Conservation (phyloP, 2,329 filamentous ascomycete genomes). For the Aspergillus sp. region DNA sequence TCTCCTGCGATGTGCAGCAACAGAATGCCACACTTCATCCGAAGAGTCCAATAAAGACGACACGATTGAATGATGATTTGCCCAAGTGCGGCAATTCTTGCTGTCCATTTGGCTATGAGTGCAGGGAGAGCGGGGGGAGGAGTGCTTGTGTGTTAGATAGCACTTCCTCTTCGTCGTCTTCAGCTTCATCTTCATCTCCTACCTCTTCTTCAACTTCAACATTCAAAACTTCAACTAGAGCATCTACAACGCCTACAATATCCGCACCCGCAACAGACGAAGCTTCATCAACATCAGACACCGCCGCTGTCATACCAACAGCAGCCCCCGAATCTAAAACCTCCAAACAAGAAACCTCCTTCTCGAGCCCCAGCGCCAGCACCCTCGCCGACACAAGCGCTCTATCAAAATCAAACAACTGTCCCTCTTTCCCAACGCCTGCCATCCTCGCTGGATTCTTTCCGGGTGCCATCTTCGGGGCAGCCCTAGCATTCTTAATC, state of each 20-base stretch:
- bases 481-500: constrained; percentile 49
- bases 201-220: constrained; percentile 15
- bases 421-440: constrained; percentile 34
- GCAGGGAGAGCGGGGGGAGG: constrained; percentile 31
- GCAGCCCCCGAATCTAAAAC: not conserved
- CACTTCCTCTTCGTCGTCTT: constrained; percentile 15
- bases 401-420: constrained; percentile 11
- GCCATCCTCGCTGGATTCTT: constrained; percentile 42
- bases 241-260: not conserved
- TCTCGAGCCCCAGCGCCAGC: constrained; percentile 10
- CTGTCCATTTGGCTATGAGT: constrained; percentile 44
- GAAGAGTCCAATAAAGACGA: constrained; percentile 36
- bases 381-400: constrained; percentile 1
- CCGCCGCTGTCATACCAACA: not conserved
- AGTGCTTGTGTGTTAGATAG: constrained; percentile 24
- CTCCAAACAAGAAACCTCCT: constrained; percentile 6
- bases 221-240: constrained; percentile 9
- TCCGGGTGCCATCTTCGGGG: constrained; percentile 38
- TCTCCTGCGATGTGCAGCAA: constrained; percentile 37
- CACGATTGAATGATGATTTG: constrained; percentile 32
- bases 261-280: not conserved
- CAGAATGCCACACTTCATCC: constrained; percentile 37
- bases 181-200: constrained; percentile 10
- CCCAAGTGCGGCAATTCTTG: constrained; percentile 37
- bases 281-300: not conserved